phyloP scores from a whole-genome alignment of 176 grass and related monocot species.

The Lolium perenne region DNA sequence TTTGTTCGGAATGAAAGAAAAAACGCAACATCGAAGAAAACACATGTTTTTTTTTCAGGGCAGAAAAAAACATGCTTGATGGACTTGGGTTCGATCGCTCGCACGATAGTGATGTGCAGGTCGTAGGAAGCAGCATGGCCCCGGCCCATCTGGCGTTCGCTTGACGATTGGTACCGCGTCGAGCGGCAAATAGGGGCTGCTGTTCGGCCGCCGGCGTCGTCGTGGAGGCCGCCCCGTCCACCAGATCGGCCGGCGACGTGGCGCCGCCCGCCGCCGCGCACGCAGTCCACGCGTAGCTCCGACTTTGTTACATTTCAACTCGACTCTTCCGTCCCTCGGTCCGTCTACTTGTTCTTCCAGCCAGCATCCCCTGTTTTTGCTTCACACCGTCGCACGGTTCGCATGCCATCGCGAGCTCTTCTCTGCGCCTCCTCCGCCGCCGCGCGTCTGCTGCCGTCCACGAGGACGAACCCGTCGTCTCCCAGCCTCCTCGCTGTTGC shows the following conservation, averaged over 20 bases:
- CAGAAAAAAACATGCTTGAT: too few relatives aligned
- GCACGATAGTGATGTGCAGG: too few relatives aligned
- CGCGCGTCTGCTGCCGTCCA: neutral
- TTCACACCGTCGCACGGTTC: neutral
- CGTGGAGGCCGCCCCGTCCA: slow-evolving; percentile 11
- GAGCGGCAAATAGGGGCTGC: too few relatives aligned
- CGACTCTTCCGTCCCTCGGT: neutral
- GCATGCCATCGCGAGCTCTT: neutral
- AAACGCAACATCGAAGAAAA: too few relatives aligned
- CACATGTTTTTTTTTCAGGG: too few relatives aligned
- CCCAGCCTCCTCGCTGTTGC: neutral
- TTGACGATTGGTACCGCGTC: too few relatives aligned
- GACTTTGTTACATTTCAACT: neutral
- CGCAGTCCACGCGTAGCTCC: neutral
- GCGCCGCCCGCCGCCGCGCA: slow-evolving; percentile 3
- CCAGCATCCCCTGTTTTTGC: neutral
- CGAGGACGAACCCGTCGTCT: neutral
- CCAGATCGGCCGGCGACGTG: slow-evolving; percentile 22
- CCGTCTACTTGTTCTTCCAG: neutral
- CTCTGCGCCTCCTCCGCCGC: neutral
- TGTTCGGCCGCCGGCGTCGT: too few relatives aligned
- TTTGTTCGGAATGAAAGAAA: too few relatives aligned
- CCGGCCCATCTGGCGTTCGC: too few relatives aligned
- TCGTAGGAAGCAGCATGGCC: too few relatives aligned
- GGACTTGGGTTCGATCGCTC: too few relatives aligned